Evolutionary conservation across 2,329 filamentous ascomycete genomes (phyloP), one percentile per base, ranked within the genome.

Genomic region (Pseudodiploospora longispora): DNA sequence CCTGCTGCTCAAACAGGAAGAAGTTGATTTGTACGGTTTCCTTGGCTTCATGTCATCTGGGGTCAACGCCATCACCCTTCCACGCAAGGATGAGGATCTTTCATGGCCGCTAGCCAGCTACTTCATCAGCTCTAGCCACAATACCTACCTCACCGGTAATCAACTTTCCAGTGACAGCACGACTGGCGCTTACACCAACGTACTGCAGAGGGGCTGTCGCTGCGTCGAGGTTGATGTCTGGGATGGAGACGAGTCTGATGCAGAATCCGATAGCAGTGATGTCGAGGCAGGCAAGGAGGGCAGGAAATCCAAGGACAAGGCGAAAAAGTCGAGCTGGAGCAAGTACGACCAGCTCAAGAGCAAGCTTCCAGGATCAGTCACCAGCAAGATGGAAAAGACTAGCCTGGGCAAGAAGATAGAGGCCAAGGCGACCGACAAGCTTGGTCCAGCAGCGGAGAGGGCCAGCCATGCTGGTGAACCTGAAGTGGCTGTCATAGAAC

Each of bases 171-270:
- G 88, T 54, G 80, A 85, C 48, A 93, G 88, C 42, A 94, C 89
- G 59, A 88, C 87, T 0, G 85, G 89, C 52, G 85, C 87, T 3
- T 96, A 96, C 69, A 87, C 87, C 52, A 83, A 83, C 41, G 87
- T 90, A 7, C 70, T 96, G 45, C 77, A 88, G 54, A 81, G 87
- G 41, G 89, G 88, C 2, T 95, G 90, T 55, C 83, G 90, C 12
- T 96, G 90, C 64, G 83, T 96, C 47, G 90, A 96, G 67, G 87
- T 96, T 48, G 90, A 96, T 58, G 94, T 93, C 55, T 96, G 90
- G 90, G 87, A 96, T 60, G 90, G 90, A 36, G 80, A 85, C 45
- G 83, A 89, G 56, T 88, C 57, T 57, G 85, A 63, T 75, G 85
- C 68, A 59, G 80, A 64, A 72, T 84, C 63, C 74, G 85, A 62